Evolutionary conservation across 345 rosid species (phyloP).

Genomic region (Toxicodendron radicans): DNA sequence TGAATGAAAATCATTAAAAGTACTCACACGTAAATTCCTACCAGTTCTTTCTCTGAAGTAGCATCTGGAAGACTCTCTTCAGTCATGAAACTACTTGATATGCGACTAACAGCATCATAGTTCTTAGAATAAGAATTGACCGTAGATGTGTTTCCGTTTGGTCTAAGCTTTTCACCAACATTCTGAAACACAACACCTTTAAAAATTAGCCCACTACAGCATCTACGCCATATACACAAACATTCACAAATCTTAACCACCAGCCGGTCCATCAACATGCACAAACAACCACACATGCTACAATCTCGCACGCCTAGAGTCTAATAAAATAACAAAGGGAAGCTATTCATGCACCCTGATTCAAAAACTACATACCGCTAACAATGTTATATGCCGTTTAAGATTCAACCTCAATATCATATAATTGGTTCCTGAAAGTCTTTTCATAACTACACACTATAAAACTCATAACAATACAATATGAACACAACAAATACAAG

Average conservation of each 20-base stretch:
- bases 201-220: conserved; percentile 8
- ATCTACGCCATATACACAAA: background rate
- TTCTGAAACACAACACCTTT: conserved; percentile 26
- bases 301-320: background rate
- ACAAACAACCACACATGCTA: background rate
- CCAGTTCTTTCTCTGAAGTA: conserved; percentile 85
- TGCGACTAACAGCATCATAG: conserved; percentile 34
- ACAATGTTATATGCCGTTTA: background rate
- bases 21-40: conserved; percentile 22
- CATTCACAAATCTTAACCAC: background rate
- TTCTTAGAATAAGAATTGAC: conserved; percentile 34
- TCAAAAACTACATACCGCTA: background rate
- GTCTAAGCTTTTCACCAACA: conserved; percentile 28
- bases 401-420: background rate
- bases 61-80: conserved; percentile 59
- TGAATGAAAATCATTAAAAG: background rate
- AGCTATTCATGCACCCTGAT: background rate
- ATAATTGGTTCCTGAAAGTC: background rate
- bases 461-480: too few relatives aligned
- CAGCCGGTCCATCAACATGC: background rate
- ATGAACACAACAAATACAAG: background rate
- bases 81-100: conserved; percentile 41
- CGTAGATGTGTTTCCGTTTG: conserved; percentile 20
- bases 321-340: background rate
- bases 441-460: background rate